Percentiles rank a stretch among this genome's conserved stretches.
phyloP scores from a whole-genome alignment of 164 flowering plant genomes.

The Nelumbo lutea region DNA sequence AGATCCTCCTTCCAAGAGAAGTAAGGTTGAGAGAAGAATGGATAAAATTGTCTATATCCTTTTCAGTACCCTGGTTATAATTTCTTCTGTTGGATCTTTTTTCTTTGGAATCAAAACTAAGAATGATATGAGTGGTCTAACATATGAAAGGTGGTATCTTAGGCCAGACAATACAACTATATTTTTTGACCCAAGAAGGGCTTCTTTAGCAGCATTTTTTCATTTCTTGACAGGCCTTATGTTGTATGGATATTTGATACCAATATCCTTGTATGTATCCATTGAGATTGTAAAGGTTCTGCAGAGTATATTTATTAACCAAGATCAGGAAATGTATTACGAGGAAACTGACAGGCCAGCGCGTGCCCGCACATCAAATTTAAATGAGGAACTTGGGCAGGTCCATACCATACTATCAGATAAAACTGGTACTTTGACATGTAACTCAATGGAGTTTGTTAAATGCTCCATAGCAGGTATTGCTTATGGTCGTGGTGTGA shows the following conservation, averaged over 20 bases:
- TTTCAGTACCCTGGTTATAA: conserved; percentile 51
- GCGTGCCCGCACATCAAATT: conserved; percentile 77
- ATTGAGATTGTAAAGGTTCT: conserved; percentile 89
- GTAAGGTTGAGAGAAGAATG: conserved; percentile 71
- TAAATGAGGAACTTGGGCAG: conserved; percentile 93
- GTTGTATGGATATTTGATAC: conserved; percentile 82
- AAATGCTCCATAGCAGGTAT: conserved; percentile 80
- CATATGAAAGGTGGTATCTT: conserved; percentile 69
- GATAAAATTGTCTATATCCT: conserved; percentile 75
- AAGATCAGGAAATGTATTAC: conserved; percentile 70
- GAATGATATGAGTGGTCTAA: conserved; percentile 41
- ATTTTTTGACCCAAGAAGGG: conserved; percentile 58
- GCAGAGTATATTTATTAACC: conserved; percentile 77
- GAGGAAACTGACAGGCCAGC: conserved; percentile 74
- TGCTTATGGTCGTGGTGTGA: conserved; percentile 69
- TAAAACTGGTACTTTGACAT: conserved; percentile 86
- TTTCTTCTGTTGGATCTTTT: conserved; percentile 62
- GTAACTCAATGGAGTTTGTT: conserved; percentile 92
- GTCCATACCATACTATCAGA: conserved; percentile 78
- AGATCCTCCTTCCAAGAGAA: conserved; percentile 89
- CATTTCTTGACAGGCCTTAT: conserved; percentile 84
- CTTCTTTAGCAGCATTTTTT: conserved; percentile 55
- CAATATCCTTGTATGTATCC: conserved; percentile 83
- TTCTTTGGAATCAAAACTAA: conserved; percentile 58
- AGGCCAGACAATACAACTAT: conserved; percentile 57